These are phyloP conservation scores for Sordariomycetes sp. DNA, from an alignment of 2,329 filamentous ascomycete species.

Conservation along the genomic window DNA sequence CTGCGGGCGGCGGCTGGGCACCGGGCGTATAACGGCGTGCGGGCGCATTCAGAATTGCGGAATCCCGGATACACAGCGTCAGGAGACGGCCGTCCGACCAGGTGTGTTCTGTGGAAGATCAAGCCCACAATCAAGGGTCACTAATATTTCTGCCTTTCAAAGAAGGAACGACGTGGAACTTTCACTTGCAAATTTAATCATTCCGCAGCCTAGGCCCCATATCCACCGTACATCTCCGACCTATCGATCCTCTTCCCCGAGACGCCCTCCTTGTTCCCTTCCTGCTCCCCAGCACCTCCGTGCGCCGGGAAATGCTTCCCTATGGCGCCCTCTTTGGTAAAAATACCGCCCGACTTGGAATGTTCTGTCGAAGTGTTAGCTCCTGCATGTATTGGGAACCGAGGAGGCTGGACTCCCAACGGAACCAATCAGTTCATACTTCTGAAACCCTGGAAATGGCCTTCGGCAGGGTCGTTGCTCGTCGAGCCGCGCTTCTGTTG, in stretches of 20 bases:
- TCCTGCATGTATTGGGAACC: background rate
- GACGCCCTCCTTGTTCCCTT: background rate
- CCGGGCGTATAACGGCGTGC: too few species aligned
- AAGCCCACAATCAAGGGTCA: too few species aligned
- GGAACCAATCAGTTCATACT: background rate
- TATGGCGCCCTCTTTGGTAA: background rate
- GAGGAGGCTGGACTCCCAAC: background rate
- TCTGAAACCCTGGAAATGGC: background rate
- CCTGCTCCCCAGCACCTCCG: background rate
- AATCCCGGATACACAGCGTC: too few species aligned
- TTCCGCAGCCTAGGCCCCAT: background rate
- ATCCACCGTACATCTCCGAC: background rate
- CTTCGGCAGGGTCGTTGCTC: background rate
- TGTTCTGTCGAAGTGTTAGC: background rate
- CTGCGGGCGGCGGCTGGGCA: too few species aligned
- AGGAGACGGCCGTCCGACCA: too few species aligned
- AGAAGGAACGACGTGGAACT: too few species aligned
- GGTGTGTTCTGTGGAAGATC: too few species aligned
- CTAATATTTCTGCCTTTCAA: too few species aligned
- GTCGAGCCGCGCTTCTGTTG: background rate
- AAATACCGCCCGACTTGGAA: background rate
- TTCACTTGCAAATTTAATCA: background rate
- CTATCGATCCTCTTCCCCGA: background rate
- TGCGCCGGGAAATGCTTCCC: background rate
- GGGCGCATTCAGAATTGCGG: too few species aligned